Evolutionary conservation across 169 alveolate species (phyloP).

Genomic region (Cryptosporidium xiaoi): DNA sequence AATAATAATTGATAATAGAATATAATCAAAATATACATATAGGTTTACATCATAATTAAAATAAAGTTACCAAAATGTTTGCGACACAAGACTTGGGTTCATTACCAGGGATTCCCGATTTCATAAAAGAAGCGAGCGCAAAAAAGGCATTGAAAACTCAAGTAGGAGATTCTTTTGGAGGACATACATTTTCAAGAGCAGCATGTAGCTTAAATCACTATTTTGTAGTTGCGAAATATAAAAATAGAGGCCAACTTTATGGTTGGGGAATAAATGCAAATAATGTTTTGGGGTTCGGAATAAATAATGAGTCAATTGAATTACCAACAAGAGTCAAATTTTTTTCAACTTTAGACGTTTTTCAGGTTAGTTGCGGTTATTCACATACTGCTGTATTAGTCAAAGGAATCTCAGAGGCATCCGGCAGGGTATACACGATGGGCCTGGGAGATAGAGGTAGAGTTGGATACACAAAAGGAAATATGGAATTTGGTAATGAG

Average conservation of each 20-base stretch:
- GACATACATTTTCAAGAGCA: slow-evolving; percentile 47
- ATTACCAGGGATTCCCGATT: slow-evolving; percentile 41
- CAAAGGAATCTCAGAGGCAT: slow-evolving; percentile 12
- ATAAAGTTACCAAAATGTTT: neutral
- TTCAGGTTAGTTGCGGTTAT: slow-evolving; percentile 61
- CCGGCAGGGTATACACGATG: slow-evolving; percentile 58
- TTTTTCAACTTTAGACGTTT: slow-evolving; percentile 33
- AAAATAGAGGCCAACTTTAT: slow-evolving; percentile 39
- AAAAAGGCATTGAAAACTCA: slow-evolving; percentile 3
- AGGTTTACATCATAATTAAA: no score
- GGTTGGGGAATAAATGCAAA: slow-evolving; percentile 48
- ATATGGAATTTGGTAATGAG: slow-evolving; percentile 55
- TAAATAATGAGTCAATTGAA: slow-evolving; percentile 20
- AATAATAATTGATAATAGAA: no score
- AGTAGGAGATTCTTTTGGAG: slow-evolving; percentile 36
- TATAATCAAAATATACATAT: no score
- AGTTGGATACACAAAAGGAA: slow-evolving; percentile 36
- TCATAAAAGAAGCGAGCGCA: slow-evolving; percentile 19
- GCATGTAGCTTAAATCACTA: slow-evolving; percentile 46
- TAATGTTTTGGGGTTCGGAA: slow-evolving; percentile 44
- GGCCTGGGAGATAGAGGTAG: slow-evolving; percentile 65
- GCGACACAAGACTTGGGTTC: neutral
- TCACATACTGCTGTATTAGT: slow-evolving; percentile 41
- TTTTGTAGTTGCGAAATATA: slow-evolving; percentile 29
- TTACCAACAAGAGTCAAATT: slow-evolving; percentile 41